Evolutionary conservation across 2,329 filamentous ascomycete species (phyloP).

Genomic region (Ustulina deusta): DNA sequence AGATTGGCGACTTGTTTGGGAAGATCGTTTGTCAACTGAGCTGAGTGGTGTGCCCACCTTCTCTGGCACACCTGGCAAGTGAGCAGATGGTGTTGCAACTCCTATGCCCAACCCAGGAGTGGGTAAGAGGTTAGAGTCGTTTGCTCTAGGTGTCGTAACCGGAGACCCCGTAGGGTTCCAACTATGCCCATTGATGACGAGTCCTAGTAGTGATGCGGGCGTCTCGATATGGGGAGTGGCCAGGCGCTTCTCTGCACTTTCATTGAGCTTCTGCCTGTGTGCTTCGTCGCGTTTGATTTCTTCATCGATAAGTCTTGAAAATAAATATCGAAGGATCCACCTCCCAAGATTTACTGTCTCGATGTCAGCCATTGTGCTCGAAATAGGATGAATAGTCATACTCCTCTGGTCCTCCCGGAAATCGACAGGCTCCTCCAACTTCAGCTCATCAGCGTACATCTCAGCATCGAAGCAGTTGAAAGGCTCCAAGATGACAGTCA

Average conservation of each 20-base stretch:
- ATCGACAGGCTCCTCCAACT: slow-evolving; percentile 77
- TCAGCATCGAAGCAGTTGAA: slow-evolving; percentile 98
- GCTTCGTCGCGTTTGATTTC: slow-evolving; percentile 85
- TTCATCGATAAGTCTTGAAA: slow-evolving; percentile 88
- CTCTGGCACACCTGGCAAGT: slow-evolving; percentile 63
- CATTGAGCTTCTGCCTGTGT: slow-evolving; percentile 76
- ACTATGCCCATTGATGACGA: slow-evolving; percentile 51
- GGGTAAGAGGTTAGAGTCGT: slow-evolving; percentile 70
- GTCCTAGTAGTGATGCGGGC: slow-evolving; percentile 68
- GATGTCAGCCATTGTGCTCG: slow-evolving; percentile 34
- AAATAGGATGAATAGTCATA: slow-evolving; percentile 58
- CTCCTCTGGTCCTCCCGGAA: slow-evolving; percentile 95
- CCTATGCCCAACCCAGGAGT: slow-evolving; percentile 85
- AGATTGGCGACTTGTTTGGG: slow-evolving; percentile 70
- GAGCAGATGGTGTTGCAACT: slow-evolving; percentile 73
- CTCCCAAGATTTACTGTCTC: slow-evolving; percentile 90
- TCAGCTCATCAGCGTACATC: slow-evolving; percentile 92
- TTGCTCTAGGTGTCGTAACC: slow-evolving; percentile 72
- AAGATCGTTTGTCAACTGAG: slow-evolving; percentile 66
- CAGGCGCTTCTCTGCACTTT: slow-evolving; percentile 69
- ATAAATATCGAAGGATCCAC: slow-evolving; percentile 94
- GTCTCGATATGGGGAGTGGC: slow-evolving; percentile 67
- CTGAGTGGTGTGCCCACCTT: slow-evolving; percentile 57
- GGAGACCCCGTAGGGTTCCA: slow-evolving; percentile 59
- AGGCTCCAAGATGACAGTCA: slow-evolving; percentile 91